Evolutionary conservation across 805 yeast genomes (phyloP).

Genomic region (Scheffersomyces amazonensis): DNA sequence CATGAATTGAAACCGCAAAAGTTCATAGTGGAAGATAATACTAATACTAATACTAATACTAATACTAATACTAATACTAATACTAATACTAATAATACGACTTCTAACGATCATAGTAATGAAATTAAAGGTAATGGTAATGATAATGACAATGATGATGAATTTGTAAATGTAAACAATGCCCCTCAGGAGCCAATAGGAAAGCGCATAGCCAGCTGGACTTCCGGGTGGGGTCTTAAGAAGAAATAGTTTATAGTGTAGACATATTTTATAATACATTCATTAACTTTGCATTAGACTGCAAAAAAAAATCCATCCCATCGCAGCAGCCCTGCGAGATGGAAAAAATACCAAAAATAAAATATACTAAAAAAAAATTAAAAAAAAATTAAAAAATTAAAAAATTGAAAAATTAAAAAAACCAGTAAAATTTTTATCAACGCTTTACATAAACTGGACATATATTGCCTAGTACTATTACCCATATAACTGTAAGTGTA

Average conservation of each 20-base stretch:
- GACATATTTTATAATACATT: too few species aligned
- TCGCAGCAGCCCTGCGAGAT: too few species aligned
- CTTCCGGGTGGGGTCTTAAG: conserved; percentile 4
- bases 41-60: background rate
- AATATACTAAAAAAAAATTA: too few species aligned
- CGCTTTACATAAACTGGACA: too few species aligned
- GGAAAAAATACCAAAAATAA: too few species aligned
- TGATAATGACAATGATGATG: conserved; percentile 1
- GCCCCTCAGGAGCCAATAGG: background rate
- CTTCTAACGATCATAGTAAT: conserved; percentile 1
- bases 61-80: conserved; percentile 1
- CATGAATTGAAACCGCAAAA: conserved; percentile 20
- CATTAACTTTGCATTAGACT: too few species aligned
- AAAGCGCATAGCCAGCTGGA: conserved; percentile 5
- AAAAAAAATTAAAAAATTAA: too few species aligned
- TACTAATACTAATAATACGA: conserved; percentile 2
- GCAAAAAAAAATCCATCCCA: too few species aligned
- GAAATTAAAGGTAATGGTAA: conserved; percentile 1
- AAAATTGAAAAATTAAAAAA: too few species aligned
- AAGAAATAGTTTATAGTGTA: background rate
- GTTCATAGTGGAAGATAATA: conserved; percentile 11
- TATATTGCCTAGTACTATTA: too few species aligned
- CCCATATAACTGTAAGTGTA: too few species aligned
- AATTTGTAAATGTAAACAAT: background rate
- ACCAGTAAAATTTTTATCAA: too few species aligned